A percentile compares a stretch with the other conserved stretches of the same genome.
Evolutionary conservation across 2,329 filamentous ascomycete species (phyloP).

Genomic region (Ceratocystiopsis brevicomis): DNA sequence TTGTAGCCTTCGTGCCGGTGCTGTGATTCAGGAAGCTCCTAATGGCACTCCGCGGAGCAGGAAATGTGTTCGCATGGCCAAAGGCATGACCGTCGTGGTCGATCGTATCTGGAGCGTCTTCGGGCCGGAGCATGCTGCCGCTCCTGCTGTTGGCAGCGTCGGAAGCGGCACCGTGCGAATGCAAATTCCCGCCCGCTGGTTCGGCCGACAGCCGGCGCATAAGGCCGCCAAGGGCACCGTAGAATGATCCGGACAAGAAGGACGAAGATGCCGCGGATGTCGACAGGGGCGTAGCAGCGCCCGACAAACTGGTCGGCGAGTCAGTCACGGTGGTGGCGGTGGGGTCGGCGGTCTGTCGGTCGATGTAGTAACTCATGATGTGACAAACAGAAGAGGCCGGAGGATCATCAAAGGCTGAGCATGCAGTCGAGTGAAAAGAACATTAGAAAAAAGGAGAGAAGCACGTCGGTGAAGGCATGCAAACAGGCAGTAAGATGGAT

Average conservation of each 20-base stretch:
- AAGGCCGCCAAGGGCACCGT: constrained; percentile 37
- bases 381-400: too few relatives aligned
- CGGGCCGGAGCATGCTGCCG: too few relatives aligned
- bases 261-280: constrained; percentile 14
- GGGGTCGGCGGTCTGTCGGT: constrained; percentile 1
- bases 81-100: background rate
- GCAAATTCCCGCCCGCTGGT: constrained; percentile 13
- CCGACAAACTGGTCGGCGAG: constrained; percentile 5
- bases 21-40: background rate
- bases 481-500: too few relatives aligned
- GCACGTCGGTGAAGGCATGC: too few relatives aligned
- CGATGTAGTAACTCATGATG: constrained; percentile 1
- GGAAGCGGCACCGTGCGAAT: constrained; percentile 1
- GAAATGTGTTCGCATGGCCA: constrained; percentile 1
- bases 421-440: too few relatives aligned
- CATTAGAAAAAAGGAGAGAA: too few relatives aligned
- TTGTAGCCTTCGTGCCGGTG: background rate
- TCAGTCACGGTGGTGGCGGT: background rate
- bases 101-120: too few relatives aligned
- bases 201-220: constrained; percentile 47
- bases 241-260: constrained; percentile 16
- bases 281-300: constrained; percentile 9
- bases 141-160: too few relatives aligned
- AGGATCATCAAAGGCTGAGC: too few relatives aligned
- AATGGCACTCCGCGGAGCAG: background rate